phyloP scores from a whole-genome alignment of 495 filamentous ascomycete genomes.

The Penicillium salamii region DNA sequence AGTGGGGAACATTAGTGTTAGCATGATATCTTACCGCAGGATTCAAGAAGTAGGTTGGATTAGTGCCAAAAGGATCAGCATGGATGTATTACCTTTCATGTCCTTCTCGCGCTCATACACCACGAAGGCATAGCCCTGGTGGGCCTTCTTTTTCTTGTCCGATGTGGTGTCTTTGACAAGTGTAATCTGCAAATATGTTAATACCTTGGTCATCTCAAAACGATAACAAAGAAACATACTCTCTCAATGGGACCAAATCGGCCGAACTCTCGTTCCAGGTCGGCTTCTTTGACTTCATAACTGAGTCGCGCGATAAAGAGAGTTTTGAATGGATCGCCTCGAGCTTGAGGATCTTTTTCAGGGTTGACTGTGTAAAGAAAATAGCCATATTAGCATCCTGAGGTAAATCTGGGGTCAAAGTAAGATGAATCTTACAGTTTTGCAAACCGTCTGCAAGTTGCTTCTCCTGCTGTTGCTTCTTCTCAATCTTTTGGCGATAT shows the following conservation, averaged over 20 bases:
- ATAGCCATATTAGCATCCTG: conserved; percentile 2
- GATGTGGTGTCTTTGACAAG: conserved; percentile 69
- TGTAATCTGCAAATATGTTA: conserved; percentile 63
- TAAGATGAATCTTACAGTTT: conserved; percentile 56
- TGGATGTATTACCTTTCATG: conserved; percentile 85
- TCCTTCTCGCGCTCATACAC: conserved; percentile 97
- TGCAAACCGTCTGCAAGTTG: conserved; percentile 63
- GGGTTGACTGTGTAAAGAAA: conserved; percentile 58
- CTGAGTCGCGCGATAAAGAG: conserved; percentile 88
- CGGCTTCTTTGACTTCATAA: conserved; percentile 83
- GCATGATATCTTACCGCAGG: conserved; percentile 27
- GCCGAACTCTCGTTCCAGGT: conserved; percentile 91
- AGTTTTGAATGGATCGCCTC: conserved; percentile 92
- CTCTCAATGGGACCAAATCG: conserved; percentile 94
- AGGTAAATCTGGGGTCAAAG: background rate
- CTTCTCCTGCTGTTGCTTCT: conserved; percentile 61
- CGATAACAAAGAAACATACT: conserved; percentile 40
- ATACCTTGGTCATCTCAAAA: conserved; percentile 1
- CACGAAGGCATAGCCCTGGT: conserved; percentile 93
- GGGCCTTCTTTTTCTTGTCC: conserved; percentile 77
- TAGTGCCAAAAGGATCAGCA: conserved; percentile 4
- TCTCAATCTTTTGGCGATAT: conserved; percentile 76
- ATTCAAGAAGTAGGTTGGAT: background rate
- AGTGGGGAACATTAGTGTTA: conserved; percentile 27
- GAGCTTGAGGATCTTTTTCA: conserved; percentile 68